phyloP scores from a whole-genome alignment of 2,329 filamentous ascomycete species.

The Mycosphaerella sp. region DNA sequence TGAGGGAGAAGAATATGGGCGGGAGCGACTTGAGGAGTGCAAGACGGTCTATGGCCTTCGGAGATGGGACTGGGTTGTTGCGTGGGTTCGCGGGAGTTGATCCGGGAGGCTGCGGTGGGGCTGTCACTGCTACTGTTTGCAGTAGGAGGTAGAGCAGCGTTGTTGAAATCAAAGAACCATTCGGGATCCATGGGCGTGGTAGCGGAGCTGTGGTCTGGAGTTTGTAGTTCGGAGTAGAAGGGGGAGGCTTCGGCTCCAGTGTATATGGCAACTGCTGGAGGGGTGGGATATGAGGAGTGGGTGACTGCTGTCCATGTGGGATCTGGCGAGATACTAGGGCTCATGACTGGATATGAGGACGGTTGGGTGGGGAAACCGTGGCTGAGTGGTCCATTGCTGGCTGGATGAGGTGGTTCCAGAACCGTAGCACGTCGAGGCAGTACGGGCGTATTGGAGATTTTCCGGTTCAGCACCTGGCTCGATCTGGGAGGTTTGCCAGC shows the following conservation, averaged over 20 bases:
- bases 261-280: slow-evolving; percentile 12
- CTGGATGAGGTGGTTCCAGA: background rate
- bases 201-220: slow-evolving; percentile 8
- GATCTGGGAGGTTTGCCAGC: slow-evolving; percentile 21
- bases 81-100: slow-evolving; percentile 7
- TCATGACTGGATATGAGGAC: background rate
- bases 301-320: slow-evolving; percentile 9
- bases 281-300: slow-evolving; percentile 14
- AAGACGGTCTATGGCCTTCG: background rate
- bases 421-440: slow-evolving; percentile 13
- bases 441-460: slow-evolving; percentile 17
- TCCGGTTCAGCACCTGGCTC: slow-evolving; percentile 17
- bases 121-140: background rate
- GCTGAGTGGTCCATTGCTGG: background rate
- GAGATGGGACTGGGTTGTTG: slow-evolving; percentile 12
- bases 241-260: slow-evolving; percentile 8
- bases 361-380: slow-evolving; percentile 1
- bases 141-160: slow-evolving; percentile 8
- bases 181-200: slow-evolving; percentile 13
- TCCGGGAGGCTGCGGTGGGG: background rate
- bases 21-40: background rate
- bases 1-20: background rate
- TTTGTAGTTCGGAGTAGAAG: slow-evolving; percentile 11
- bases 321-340: slow-evolving; percentile 5
- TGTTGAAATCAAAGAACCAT: slow-evolving; percentile 21